Evolutionary conservation across 352 stramenopile species (phyloP), one percentile per base, ranked within the genome.

Genomic region (Globisporangium okanoganense): DNA sequence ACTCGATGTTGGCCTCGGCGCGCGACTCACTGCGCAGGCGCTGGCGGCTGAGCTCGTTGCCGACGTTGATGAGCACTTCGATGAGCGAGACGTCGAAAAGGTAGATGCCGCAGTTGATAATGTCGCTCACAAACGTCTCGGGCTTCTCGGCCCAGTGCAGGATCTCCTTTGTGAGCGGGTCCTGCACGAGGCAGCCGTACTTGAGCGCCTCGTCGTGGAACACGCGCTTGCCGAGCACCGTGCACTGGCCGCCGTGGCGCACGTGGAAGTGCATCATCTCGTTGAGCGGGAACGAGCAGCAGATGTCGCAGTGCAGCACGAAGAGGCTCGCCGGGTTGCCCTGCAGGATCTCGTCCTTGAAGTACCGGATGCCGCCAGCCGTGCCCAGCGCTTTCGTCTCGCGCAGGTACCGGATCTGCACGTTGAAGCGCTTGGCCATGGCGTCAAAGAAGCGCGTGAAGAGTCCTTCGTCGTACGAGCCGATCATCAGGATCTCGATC

Each of bases 71-170:
- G 56, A 96, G 87, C 25, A 72, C 74, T 38, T 93, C 82, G 61
- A 96, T 82, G 40, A 96, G 68, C 43, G 85, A 75, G 18, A 92
- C 82, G 47, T 94, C 82, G 48, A 96, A 88, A 22, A 96, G 73
- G 68, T 96, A 96, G 63, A 96, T 89, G 13, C 87, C 87, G 50
- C 87, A 96, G 66, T 96, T 96, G 74, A 96, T 96, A 45, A 95
- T 88, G 65, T 96, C 85, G 64, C 87, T 96, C 43, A 96, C 87
- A 66, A 96, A 96, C 5, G 87, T 94, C 68, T 94, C 82, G 12
- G 87, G 87, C 47, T 96, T 96, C 56, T 96, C 87, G 8, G 87
- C 87, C 87, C 87, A 96, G 53, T 96, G 87, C 24, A 96, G 64
- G 33, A 96, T 90, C 75, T 96, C 84, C 47, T 90, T 92, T 14